Conservation (phyloP, 2,329 filamentous ascomycete genomes). For the Neofusicoccum ribis region DNA sequence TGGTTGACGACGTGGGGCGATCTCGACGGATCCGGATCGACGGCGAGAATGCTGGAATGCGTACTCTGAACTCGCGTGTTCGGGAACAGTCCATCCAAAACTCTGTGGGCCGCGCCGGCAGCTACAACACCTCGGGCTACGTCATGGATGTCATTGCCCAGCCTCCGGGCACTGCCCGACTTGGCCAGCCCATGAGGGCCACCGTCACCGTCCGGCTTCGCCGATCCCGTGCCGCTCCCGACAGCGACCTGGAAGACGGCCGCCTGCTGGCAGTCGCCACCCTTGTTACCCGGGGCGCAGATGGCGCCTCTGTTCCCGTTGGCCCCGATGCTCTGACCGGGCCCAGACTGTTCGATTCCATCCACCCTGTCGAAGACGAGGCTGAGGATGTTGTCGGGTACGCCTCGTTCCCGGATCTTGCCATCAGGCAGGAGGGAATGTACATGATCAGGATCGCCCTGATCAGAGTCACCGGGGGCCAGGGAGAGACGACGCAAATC, state of each 20-base stretch:
- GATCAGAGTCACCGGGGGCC: conserved; percentile 26
- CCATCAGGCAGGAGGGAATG: conserved; percentile 37
- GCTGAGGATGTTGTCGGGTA: conserved; percentile 36
- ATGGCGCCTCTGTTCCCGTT: conserved; percentile 8
- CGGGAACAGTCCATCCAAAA: conserved; percentile 10
- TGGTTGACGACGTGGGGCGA: conserved; percentile 23
- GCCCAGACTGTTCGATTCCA: conserved; percentile 29
- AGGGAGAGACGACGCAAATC: conserved; percentile 16
- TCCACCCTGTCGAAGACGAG: conserved; percentile 37
- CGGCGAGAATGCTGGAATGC: conserved; percentile 16
- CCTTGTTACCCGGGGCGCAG: background rate
- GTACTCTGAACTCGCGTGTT: conserved; percentile 14
- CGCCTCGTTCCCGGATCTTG: conserved; percentile 39
- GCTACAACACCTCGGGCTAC: conserved; percentile 25
- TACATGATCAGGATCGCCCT: conserved; percentile 41
- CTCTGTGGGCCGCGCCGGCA: conserved; percentile 11
- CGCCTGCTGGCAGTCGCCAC: conserved; percentile 16
- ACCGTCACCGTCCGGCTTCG: conserved; percentile 22
- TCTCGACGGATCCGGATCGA: conserved; percentile 16
- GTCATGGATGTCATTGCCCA: conserved; percentile 42
- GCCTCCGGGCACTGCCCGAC: conserved; percentile 35
- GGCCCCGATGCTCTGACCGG: conserved; percentile 11
- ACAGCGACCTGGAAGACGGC: conserved; percentile 9
- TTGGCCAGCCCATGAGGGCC: conserved; percentile 33
- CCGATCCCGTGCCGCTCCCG: background rate